These are phyloP conservation scores for Silene uniflora DNA, from an alignment of 148 eudicot genomes.

Conservation along the genomic window DNA sequence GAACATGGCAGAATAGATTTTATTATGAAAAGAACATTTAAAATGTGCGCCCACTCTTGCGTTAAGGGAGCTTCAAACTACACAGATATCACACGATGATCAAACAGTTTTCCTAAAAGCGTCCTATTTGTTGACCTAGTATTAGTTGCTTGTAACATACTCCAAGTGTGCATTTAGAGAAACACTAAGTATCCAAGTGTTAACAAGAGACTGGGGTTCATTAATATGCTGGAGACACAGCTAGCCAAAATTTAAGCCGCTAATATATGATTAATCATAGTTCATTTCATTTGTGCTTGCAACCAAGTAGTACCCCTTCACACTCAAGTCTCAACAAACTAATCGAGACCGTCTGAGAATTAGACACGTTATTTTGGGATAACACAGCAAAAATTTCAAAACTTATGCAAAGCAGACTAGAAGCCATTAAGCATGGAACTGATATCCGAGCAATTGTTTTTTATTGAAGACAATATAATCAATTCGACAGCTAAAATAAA, in stretches of 20 bases:
- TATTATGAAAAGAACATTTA: background rate
- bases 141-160: no score
- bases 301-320: constrained; percentile 96
- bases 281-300: constrained; percentile 50
- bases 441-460: background rate
- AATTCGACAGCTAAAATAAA: constrained; percentile 1
- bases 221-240: constrained; percentile 27
- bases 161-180: no score
- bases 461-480: background rate
- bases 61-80: background rate
- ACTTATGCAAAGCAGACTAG: background rate
- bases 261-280: constrained; percentile 14
- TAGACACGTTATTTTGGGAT: constrained; percentile 13
- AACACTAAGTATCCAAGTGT: background rate
- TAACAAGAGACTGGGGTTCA: background rate
- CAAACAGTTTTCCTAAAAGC: background rate
- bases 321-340: constrained; percentile 89
- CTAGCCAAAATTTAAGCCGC: constrained; percentile 1
- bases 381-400: constrained; percentile 1
- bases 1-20: background rate
- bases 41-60: background rate
- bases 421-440: background rate
- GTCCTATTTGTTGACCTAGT: no score
- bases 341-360: constrained; percentile 12
- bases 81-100: background rate